Evolutionary conservation across 768 basidiomycete species (phyloP), one percentile per base, ranked within the genome.

Genomic region (Auriscalpium orientale): DNA sequence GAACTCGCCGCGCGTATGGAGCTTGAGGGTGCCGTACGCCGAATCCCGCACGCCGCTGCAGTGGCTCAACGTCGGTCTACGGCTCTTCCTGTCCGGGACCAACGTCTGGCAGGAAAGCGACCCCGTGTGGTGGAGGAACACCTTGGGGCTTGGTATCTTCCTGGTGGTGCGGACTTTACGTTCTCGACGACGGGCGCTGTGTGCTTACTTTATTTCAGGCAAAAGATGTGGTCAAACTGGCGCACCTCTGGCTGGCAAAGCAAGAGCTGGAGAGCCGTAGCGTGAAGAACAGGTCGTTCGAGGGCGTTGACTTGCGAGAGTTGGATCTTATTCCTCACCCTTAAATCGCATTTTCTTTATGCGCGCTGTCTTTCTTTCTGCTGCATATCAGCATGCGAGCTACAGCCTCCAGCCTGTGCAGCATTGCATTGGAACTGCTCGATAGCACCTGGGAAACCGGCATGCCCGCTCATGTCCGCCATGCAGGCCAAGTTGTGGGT

Each of bases 41-140:
- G 28, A 28, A 28, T 28, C 28, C 28, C 28, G 28, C 28, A 28
- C 28, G 28, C 28, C 28, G 28, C 28, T 28, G 28, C 28, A 28
- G 28, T 4, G 28, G 28, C 28, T 28, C 28, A 28, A 28, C 28
- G 28, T 69, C 20, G 65, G 66, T 34, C 58, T 72, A 22, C 53
- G 64, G 55, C 55, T 80, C 51, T 73, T 78, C 0, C 62, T 82
- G 60, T 72, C 74, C 16, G 83, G 83, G 21, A 79, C 81, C 21
- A 74, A 76, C 50, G 75, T 76, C n/a, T 86, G 85, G 81, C 74
- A 78, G 4, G 80, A 81, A 60, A 76, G 77, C 46, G 88, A 89
- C 67, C 88, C 88, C 13, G 83, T 89, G 15, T 90, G 88, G 87
- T 80, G 86, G 86, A 74, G 87, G 51, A 89, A 89, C 64, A 71